A percentile compares a stretch with the other conserved stretches of the same genome.
Conservation (phyloP, 495 filamentous ascomycete species). For the Penicillium longicatenatum region DNA sequence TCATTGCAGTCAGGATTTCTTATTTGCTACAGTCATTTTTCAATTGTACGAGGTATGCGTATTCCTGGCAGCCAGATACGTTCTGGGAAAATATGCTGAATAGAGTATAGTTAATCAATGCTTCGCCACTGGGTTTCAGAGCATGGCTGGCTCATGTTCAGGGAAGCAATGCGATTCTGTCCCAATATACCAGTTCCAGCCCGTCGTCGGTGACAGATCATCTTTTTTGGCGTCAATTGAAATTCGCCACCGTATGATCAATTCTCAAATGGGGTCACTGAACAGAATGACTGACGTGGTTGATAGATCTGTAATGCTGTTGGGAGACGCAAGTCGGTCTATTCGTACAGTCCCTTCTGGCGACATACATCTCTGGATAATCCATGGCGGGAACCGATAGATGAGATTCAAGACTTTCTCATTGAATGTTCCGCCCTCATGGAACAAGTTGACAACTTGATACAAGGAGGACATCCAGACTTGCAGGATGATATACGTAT, state of each 20-base stretch:
- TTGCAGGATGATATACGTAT: background rate
- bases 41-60: conserved; percentile 28
- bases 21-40: conserved; percentile 30
- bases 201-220: conserved; percentile 14
- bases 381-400: conserved; percentile 18
- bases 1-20: conserved; percentile 21
- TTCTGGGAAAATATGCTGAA: background rate
- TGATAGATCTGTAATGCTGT: conserved; percentile 18
- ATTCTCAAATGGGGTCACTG: background rate
- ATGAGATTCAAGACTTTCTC: conserved; percentile 24
- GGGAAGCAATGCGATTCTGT: conserved; percentile 25
- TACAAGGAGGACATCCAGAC: conserved; percentile 3
- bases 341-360: conserved; percentile 12
- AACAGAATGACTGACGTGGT: background rate
- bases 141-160: conserved; percentile 32
- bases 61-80: background rate
- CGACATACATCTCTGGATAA: background rate
- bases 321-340: conserved; percentile 22
- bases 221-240: conserved; percentile 27
- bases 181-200: conserved; percentile 10
- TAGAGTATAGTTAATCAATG: conserved; percentile 23
- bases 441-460: conserved; percentile 20
- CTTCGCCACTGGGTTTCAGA: conserved; percentile 24
- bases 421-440: conserved; percentile 22
- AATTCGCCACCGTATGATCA: conserved; percentile 25